These are phyloP conservation scores for Paramecium pentaurelia DNA, from an alignment of 73 alveolate species.

Conservation along the genomic window DNA sequence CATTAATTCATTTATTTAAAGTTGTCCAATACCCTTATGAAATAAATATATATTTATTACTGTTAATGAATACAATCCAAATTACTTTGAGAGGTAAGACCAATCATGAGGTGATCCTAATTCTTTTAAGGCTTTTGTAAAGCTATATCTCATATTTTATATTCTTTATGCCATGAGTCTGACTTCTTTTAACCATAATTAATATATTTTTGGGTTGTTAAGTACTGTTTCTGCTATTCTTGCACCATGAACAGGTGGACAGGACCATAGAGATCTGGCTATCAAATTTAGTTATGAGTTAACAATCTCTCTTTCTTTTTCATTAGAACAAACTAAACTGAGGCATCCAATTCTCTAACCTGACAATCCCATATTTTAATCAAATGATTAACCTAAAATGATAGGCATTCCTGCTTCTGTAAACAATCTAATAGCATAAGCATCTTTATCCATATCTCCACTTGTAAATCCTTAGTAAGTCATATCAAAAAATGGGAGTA, in stretches of 20 bases:
- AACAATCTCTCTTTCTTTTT: constrained; percentile 71
- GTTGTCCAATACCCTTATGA: constrained; percentile 59
- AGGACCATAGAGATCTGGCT: constrained; percentile 77
- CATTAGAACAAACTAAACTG: constrained; percentile 74
- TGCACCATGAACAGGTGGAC: constrained; percentile 92
- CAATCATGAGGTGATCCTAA: constrained; percentile 78
- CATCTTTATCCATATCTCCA: constrained; percentile 92
- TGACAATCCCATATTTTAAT: constrained; percentile 94
- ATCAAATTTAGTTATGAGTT: constrained; percentile 70
- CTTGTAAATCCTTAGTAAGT: constrained; percentile 98
- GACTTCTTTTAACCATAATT: constrained; percentile 80
- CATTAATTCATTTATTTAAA: constrained; percentile 70
- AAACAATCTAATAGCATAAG: constrained; percentile 80
- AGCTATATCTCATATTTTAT: constrained; percentile 71
- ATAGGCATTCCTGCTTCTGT: constrained; percentile 72
- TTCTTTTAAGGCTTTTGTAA: constrained; percentile 64
- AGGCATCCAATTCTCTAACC: constrained; percentile 95
- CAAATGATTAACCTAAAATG: constrained; percentile 87
- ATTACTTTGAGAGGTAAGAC: constrained; percentile 75
- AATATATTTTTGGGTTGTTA: constrained; percentile 72
- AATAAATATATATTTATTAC: constrained; percentile 46
- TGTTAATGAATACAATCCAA: constrained; percentile 91
- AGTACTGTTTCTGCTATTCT: constrained; percentile 75
- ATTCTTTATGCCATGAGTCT: constrained; percentile 84
- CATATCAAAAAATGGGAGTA: constrained; percentile 85